Percentiles rank a stretch among this genome's conserved stretches.
Conservation (phyloP, 768 basidiomycete species). For the Crassisporium funariophilum region DNA sequence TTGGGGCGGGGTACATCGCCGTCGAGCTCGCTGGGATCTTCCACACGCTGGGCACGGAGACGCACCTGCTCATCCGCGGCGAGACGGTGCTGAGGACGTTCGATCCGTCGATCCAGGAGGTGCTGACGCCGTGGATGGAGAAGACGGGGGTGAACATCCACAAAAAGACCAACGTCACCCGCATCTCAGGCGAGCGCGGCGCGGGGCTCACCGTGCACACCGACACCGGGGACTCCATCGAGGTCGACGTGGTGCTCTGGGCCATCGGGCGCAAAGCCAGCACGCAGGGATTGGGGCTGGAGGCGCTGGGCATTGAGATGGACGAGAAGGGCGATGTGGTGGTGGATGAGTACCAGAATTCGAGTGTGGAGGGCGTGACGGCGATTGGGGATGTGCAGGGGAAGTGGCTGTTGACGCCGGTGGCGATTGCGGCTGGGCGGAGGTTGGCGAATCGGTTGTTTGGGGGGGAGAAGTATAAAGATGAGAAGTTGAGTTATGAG, state of each 20-base stretch:
- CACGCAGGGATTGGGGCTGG: conserved; percentile 78
- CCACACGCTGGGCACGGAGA: conserved; percentile 88
- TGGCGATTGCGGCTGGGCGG: conserved; percentile 95
- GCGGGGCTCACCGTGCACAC: conserved; percentile 75
- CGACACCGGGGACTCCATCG: conserved; percentile 72
- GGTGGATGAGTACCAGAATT: conserved; percentile 92
- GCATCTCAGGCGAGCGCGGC: conserved; percentile 75
- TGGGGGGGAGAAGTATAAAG: conserved; percentile 82
- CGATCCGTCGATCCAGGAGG: conserved; percentile 84
- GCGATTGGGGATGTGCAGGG: conserved; percentile 94
- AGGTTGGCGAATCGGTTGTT: conserved; percentile 88
- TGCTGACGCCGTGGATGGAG: conserved; percentile 88
- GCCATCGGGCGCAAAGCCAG: conserved; percentile 89
- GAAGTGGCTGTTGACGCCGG: conserved; percentile 91
- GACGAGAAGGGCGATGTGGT: conserved; percentile 81
- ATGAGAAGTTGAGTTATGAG: conserved; percentile 85
- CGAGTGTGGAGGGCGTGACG: conserved; percentile 66
- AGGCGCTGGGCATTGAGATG: conserved; percentile 73
- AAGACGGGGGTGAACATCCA: conserved; percentile 92
- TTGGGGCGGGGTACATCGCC: conserved; percentile 98
- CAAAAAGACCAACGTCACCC: conserved; percentile 71
- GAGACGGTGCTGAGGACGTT: conserved; percentile 93
- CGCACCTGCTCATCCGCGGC: conserved; percentile 87
- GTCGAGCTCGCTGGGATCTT: conserved; percentile 96
- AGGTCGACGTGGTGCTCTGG: conserved; percentile 90